phyloP scores from a whole-genome alignment of 2,329 filamentous ascomycete genomes.

The Esteya vermicola region DNA sequence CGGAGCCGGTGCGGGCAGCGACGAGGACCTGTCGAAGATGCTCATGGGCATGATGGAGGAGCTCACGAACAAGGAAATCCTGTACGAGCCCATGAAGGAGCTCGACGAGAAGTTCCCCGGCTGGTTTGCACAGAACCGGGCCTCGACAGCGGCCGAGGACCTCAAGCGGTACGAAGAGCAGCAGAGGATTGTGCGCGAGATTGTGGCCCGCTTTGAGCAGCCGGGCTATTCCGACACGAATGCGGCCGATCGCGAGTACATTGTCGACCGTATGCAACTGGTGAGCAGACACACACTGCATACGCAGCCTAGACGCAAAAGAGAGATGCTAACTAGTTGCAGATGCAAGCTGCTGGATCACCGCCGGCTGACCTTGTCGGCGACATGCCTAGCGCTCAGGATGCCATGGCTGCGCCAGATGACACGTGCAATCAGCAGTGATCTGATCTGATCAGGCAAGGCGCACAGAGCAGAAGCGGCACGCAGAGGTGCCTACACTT shows the following conservation, averaged over 20 bases:
- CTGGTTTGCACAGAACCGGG: constrained; percentile 71
- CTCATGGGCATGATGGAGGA: constrained; percentile 98
- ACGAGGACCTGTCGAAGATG: constrained; percentile 90
- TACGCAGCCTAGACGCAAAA: background rate
- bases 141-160: constrained; percentile 53
- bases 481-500: no score
- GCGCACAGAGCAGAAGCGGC: no score
- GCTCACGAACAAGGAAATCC: constrained; percentile 91
- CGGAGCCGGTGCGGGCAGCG: constrained; percentile 40
- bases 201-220: constrained; percentile 79
- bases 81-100: constrained; percentile 99
- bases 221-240: constrained; percentile 71
- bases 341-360: constrained; percentile 96
- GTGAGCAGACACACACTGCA: background rate
- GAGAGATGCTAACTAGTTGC: background rate
- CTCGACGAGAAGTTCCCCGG: constrained; percentile 80
- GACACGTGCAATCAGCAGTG: constrained; percentile 50
- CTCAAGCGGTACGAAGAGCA: constrained; percentile 71
- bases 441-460: no score
- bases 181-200: constrained; percentile 64
- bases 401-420: constrained; percentile 46
- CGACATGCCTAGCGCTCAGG: constrained; percentile 73
- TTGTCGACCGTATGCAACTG: constrained; percentile 92
- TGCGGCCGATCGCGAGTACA: constrained; percentile 69
- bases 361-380: constrained; percentile 85